Conservation (phyloP, 176 grass and related monocot genomes). For the Ampelocalamus luodianensis region DNA sequence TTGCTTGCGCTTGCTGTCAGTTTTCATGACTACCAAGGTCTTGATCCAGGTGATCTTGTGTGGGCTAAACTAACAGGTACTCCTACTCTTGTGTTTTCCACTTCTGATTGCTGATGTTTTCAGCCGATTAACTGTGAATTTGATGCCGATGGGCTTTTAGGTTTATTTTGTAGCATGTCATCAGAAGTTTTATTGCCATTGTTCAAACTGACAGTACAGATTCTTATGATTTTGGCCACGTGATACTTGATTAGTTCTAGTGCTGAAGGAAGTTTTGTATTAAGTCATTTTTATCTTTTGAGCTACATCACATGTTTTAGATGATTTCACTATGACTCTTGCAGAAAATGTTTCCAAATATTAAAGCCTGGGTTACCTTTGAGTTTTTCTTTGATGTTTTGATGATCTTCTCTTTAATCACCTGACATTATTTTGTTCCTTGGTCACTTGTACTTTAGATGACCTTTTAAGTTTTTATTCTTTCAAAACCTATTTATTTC, state of each 20-base stretch:
- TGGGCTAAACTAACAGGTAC: slow-evolving; percentile 99
- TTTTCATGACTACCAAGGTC: slow-evolving; percentile 89
- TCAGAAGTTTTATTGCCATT: slow-evolving; percentile 33
- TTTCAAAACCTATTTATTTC: slow-evolving; percentile 10
- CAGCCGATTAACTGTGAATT: slow-evolving; percentile 32
- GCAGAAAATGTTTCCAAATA: slow-evolving; percentile 30
- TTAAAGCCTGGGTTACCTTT: neutral
- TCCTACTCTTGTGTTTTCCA: slow-evolving; percentile 27
- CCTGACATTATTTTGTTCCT: neutral
- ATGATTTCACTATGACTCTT: slow-evolving; percentile 8
- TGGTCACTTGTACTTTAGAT: slow-evolving; percentile 1
- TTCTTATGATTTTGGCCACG: neutral
- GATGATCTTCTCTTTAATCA: slow-evolving; percentile 19
- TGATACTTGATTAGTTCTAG: neutral
- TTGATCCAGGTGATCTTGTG: slow-evolving; percentile 91
- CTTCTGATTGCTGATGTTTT: slow-evolving; percentile 21
- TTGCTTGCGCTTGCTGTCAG: slow-evolving; percentile 85
- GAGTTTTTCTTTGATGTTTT: slow-evolving; percentile 18
- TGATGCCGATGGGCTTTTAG: neutral
- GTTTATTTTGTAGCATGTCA: slow-evolving; percentile 18
- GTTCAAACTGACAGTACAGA: neutral
- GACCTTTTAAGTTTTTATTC: slow-evolving; percentile 30
- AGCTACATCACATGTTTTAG: neutral
- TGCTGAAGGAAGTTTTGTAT: neutral
- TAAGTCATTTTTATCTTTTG: slow-evolving; percentile 15